These are phyloP conservation scores for Penicillium sp. DNA, from an alignment of 2,329 filamentous ascomycete species.

Conservation along the genomic window DNA sequence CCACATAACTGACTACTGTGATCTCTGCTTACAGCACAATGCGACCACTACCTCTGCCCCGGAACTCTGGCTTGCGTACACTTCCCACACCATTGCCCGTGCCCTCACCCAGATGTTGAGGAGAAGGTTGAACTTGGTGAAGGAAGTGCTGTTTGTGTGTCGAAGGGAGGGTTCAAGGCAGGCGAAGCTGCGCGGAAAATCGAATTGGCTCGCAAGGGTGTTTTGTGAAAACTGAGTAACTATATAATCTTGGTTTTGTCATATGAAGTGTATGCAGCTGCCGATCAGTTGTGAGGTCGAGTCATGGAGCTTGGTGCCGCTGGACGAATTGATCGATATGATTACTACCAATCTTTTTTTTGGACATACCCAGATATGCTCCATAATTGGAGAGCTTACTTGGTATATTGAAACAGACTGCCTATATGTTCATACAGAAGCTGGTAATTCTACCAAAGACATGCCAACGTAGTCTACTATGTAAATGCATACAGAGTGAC, in stretches of 20 bases:
- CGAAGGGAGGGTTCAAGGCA: conserved; percentile 49
- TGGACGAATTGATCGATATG: background rate
- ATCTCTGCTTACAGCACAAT: conserved; percentile 60
- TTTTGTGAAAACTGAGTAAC: conserved; percentile 41
- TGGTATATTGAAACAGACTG: background rate
- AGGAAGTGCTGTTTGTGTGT: conserved; percentile 50
- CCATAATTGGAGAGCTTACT: background rate
- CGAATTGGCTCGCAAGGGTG: conserved; percentile 51
- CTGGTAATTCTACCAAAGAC: background rate
- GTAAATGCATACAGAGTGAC: background rate
- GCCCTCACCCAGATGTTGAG: conserved; percentile 72
- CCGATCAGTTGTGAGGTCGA: background rate
- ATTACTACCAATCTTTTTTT: background rate
- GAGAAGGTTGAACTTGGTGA: conserved; percentile 69
- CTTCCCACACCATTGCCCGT: conserved; percentile 96
- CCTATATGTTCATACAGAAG: background rate
- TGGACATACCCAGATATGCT: background rate
- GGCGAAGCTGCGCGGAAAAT: conserved; percentile 51
- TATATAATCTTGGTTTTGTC: background rate
- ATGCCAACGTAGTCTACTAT: background rate
- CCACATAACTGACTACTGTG: conserved; percentile 26
- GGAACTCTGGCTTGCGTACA: conserved; percentile 93
- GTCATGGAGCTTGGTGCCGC: background rate
- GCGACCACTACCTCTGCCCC: conserved; percentile 91
- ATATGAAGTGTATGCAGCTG: background rate